phyloP scores from a whole-genome alignment of 2,329 filamentous ascomycete species.

The Arthrobotrys sinensis region DNA sequence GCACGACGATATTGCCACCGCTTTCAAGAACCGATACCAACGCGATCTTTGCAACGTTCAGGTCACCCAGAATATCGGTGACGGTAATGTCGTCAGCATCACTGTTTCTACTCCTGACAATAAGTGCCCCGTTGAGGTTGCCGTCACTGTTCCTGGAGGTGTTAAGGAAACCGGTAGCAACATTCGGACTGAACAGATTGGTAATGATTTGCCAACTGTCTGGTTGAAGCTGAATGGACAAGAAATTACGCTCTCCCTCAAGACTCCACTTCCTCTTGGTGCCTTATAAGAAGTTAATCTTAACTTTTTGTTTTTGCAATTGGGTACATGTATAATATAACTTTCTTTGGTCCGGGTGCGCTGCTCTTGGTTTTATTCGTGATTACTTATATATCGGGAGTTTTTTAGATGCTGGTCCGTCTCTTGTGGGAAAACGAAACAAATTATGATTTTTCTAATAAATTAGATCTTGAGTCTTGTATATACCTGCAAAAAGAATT shows the following conservation, averaged over 20 bases:
- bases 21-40: constrained; percentile 72
- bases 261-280: constrained; percentile 65
- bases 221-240: constrained; percentile 70
- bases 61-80: constrained; percentile 65
- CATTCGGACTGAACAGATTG: constrained; percentile 72
- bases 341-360: background rate
- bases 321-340: background rate
- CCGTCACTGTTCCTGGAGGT: constrained; percentile 72
- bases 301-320: background rate
- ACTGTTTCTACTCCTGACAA: constrained; percentile 68
- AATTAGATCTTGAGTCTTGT: too few species aligned
- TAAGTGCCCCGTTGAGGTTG: constrained; percentile 71
- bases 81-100: constrained; percentile 65
- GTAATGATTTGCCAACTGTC: constrained; percentile 72
- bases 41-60: constrained; percentile 72
- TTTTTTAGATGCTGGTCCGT: too few species aligned
- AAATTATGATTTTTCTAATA: too few species aligned
- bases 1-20: constrained; percentile 72
- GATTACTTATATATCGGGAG: too few species aligned
- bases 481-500: too few species aligned
- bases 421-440: too few species aligned
- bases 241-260: constrained; percentile 69
- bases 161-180: constrained; percentile 69
- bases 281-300: constrained; percentile 26
- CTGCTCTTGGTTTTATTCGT: background rate